A percentile compares a stretch with the other conserved stretches of the same genome.
Conservation (phyloP, 2,329 filamentous ascomycete species). For the Bipolaris bicolor region DNA sequence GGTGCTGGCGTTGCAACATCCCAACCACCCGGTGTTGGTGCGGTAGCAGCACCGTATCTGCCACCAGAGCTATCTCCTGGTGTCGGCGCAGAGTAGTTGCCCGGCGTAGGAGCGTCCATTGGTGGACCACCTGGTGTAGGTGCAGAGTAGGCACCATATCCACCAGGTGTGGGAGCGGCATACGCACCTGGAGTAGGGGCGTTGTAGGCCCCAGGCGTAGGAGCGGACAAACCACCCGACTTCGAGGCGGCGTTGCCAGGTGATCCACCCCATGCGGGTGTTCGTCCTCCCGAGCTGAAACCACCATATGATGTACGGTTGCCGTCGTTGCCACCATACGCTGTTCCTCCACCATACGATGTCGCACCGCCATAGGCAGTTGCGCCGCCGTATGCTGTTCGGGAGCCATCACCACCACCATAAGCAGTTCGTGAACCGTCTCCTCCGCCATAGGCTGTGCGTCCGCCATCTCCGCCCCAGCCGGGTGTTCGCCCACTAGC, state of each 20-base stretch:
- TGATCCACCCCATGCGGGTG: slow-evolving; percentile 63
- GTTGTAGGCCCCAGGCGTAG: slow-evolving; percentile 43
- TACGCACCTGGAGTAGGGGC: slow-evolving; percentile 48
- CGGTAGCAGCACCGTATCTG: slow-evolving; percentile 50
- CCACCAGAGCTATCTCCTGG: slow-evolving; percentile 38
- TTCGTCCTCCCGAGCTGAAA: slow-evolving; percentile 57
- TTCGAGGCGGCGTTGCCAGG: slow-evolving; percentile 32
- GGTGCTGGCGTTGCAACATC: slow-evolving; percentile 57
- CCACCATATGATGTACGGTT: slow-evolving; percentile 59
- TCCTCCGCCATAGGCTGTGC: slow-evolving; percentile 53
- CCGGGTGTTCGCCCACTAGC: slow-evolving; percentile 48
- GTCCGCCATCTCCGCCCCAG: slow-evolving; percentile 54
- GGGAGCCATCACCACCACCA: slow-evolving; percentile 49
- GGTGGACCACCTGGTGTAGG: slow-evolving; percentile 46
- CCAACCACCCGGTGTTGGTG: slow-evolving; percentile 65
- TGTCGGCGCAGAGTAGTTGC: slow-evolving; percentile 49
- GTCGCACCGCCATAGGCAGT: slow-evolving; percentile 77
- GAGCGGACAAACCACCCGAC: slow-evolving; percentile 38
- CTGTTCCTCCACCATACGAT: slow-evolving; percentile 67
- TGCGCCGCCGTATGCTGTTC: slow-evolving; percentile 57
- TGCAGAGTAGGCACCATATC: slow-evolving; percentile 45
- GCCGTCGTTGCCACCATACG: slow-evolving; percentile 46
- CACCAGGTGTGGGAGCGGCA: slow-evolving; percentile 44
- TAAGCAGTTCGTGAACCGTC: slow-evolving; percentile 47
- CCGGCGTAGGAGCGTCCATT: slow-evolving; percentile 49